Percentiles rank a stretch among this genome's conserved stretches.
These are phyloP conservation scores for Microcos paniculata DNA, from an alignment of 345 rosid species.

Conservation along the genomic window DNA sequence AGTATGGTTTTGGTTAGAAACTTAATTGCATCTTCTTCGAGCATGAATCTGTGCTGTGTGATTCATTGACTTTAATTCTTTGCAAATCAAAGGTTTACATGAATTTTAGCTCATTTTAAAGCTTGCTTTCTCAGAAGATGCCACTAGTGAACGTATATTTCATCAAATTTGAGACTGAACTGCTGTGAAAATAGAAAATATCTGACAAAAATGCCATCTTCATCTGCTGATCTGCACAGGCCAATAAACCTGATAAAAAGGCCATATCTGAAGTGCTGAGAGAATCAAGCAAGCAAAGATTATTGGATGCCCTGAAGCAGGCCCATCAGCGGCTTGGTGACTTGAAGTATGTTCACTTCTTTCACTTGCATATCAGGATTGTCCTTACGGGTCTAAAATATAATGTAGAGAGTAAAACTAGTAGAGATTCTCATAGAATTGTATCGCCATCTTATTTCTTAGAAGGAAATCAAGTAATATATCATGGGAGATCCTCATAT, in stretches of 20 bases:
- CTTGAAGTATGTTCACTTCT: slow-evolving; percentile 31
- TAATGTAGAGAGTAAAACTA: neutral
- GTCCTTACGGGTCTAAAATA: neutral
- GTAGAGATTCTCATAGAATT: neutral
- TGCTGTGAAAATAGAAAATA: neutral
- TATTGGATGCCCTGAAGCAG: slow-evolving; percentile 49
- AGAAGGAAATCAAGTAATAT: neutral
- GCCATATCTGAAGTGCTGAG: slow-evolving; percentile 61
- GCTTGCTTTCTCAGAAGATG: too few relatives aligned
- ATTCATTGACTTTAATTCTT: neutral
- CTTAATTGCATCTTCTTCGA: neutral
- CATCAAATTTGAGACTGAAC: neutral
- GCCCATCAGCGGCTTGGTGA: slow-evolving; percentile 53
- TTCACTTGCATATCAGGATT: neutral
- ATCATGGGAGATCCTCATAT: neutral
- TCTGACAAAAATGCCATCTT: too few relatives aligned
- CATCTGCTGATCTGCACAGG: slow-evolving; percentile 31
- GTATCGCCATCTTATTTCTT: neutral
- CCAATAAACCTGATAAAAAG: slow-evolving; percentile 58
- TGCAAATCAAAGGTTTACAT: too few relatives aligned
- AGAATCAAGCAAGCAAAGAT: slow-evolving; percentile 71
- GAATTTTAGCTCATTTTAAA: too few relatives aligned
- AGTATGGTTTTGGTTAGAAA: neutral
- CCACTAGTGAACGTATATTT: too few relatives aligned
- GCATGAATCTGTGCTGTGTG: neutral